These are phyloP conservation scores for Ustilago shanxiensis DNA, from an alignment of 1,284 basidiomycete species.

Conservation along the genomic window DNA sequence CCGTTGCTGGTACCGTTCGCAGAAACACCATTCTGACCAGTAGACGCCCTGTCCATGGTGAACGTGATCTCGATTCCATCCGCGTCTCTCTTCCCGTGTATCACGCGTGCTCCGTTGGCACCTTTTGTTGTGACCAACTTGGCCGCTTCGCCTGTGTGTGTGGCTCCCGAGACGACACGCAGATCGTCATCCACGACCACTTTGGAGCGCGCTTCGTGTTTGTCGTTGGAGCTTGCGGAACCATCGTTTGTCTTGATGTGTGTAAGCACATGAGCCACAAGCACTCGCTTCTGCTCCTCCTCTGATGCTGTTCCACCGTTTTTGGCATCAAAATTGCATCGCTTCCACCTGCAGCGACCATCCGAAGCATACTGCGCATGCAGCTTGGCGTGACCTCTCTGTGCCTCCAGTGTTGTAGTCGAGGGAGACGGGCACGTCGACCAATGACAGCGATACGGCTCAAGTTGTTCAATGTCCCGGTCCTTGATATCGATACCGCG, in stretches of 20 bases:
- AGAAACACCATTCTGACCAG: background rate
- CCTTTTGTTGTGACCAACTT: conserved; percentile 20
- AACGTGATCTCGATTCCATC: conserved; percentile 31
- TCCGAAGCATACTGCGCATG: conserved; percentile 47
- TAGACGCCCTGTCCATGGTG: conserved; percentile 15
- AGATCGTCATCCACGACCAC: conserved; percentile 38
- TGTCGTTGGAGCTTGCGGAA: background rate
- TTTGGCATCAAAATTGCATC: conserved; percentile 49
- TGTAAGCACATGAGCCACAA: conserved; percentile 51
- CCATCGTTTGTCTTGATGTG: conserved; percentile 37
- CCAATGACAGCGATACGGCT: conserved; percentile 58
- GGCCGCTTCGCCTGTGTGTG: conserved; percentile 33
- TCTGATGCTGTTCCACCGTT: background rate
- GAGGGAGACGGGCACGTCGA: conserved; percentile 50
- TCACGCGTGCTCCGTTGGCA: conserved; percentile 26
- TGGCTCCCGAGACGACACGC: conserved; percentile 25
- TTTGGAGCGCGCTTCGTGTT: conserved; percentile 1
- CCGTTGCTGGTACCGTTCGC: conserved; percentile 20
- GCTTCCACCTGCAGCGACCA: conserved; percentile 58
- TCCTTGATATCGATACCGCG: conserved; percentile 76
- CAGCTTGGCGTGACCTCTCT: conserved; percentile 51
- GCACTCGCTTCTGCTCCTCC: conserved; percentile 19
- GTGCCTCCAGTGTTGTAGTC: conserved; percentile 37
- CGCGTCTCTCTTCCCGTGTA: conserved; percentile 32
- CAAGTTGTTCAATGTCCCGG: conserved; percentile 40